Conservation (phyloP, 1,284 basidiomycete genomes). For the Trichosporon ovoides region DNA sequence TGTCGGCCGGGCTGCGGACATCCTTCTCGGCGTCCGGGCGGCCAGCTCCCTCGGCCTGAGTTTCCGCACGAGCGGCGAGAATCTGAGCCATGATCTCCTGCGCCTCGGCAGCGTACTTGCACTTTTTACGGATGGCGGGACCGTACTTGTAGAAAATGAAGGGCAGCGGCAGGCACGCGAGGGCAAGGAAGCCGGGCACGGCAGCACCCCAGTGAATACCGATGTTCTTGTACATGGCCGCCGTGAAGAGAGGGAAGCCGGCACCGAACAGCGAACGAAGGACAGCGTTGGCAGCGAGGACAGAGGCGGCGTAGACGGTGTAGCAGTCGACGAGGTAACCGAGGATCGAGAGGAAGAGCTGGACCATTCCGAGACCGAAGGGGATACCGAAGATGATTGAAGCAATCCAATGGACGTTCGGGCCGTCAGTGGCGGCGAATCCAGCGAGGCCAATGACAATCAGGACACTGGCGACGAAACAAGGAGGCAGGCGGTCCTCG, state of each 20-base stretch:
- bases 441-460: conserved; percentile 47
- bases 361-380: conserved; percentile 63
- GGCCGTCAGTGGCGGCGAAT: conserved; percentile 46
- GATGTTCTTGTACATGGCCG: conserved; percentile 51
- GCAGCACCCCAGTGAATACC: conserved; percentile 64
- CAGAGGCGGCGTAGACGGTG: conserved; percentile 54
- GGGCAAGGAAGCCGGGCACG: conserved; percentile 59
- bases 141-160: conserved; percentile 55
- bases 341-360: conserved; percentile 58
- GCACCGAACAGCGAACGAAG: conserved; percentile 63
- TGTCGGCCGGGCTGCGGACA: neutral
- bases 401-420: conserved; percentile 52
- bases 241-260: conserved; percentile 59
- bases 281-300: conserved; percentile 65
- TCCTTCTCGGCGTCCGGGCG: conserved; percentile 17
- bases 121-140: conserved; percentile 56
- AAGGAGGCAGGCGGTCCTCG: conserved; percentile 57
- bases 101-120: conserved; percentile 49
- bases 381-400: conserved; percentile 58
- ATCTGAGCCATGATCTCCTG: conserved; percentile 36
- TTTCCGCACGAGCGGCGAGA: conserved; percentile 35
- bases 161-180: conserved; percentile 57
- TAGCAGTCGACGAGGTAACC: conserved; percentile 64
- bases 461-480: conserved; percentile 48
- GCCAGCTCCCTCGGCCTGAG: conserved; percentile 1